phyloP scores from a whole-genome alignment of 345 rosid species.

The Eucalyptus marginata region DNA sequence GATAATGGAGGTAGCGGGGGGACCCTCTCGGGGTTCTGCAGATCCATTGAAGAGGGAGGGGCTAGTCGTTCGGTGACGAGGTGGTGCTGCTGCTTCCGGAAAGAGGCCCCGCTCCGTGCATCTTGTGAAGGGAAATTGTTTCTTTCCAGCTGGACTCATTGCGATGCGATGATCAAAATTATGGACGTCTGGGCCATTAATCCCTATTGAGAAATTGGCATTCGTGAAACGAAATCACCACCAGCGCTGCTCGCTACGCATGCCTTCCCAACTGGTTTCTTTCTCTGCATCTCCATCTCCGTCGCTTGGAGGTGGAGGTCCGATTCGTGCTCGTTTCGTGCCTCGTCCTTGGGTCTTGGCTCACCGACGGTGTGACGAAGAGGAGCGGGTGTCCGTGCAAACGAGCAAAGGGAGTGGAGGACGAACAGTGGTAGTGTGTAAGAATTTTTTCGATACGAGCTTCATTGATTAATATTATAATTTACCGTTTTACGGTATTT shows the following conservation, averaged over 20 bases:
- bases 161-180: background rate
- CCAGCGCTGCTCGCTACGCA: background rate
- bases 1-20: background rate
- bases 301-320: background rate
- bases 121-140: background rate
- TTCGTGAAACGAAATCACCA: background rate
- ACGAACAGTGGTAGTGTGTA: background rate
- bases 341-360: background rate
- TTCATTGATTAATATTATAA: too few species aligned
- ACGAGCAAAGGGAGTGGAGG: background rate
- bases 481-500: fast-evolving
- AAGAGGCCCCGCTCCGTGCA: background rate
- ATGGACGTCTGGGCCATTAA: background rate
- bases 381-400: background rate
- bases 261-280: background rate
- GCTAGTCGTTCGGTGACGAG: too few species aligned
- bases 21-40: background rate
- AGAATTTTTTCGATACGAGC: fast-evolving
- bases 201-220: background rate
- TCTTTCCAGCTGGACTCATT: too few species aligned
- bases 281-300: background rate
- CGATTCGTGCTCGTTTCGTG: background rate
- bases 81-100: background rate
- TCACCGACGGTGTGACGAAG: fast-evolving
- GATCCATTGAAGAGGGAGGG: background rate